A percentile compares a stretch with the other conserved stretches of the same genome.
Evolutionary conservation across 495 filamentous ascomycete genomes (phyloP).

Genomic region (Penicillium soppii): DNA sequence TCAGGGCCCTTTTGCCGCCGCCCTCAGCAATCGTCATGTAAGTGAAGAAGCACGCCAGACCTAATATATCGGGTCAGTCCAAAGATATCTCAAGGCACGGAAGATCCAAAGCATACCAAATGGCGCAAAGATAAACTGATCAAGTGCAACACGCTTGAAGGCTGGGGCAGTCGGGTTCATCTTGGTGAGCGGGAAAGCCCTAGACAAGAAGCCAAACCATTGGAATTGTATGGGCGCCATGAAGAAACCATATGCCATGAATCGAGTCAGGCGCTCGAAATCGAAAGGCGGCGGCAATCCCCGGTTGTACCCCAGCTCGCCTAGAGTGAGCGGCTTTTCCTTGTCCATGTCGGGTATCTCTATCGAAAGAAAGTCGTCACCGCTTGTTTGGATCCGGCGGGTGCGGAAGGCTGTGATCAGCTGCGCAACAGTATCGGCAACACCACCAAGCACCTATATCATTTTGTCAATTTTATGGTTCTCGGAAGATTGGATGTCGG

Average conservation of each 20-base stretch:
- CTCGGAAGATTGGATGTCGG: neutral
- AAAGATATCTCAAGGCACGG: neutral
- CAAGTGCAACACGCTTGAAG: slow-evolving; percentile 84
- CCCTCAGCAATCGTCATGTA: slow-evolving; percentile 97
- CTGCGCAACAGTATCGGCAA: slow-evolving; percentile 95
- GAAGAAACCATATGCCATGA: slow-evolving; percentile 94
- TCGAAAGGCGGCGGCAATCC: slow-evolving; percentile 81
- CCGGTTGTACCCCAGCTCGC: slow-evolving; percentile 67
- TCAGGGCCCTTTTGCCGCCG: slow-evolving; percentile 76
- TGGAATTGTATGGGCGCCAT: slow-evolving; percentile 97
- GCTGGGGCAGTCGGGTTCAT: slow-evolving; percentile 68
- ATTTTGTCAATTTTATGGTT: slow-evolving; percentile 11
- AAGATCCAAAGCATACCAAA: slow-evolving; percentile 56
- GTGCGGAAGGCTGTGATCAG: slow-evolving; percentile 80
- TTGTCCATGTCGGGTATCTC: slow-evolving; percentile 88
- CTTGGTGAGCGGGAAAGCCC: slow-evolving; percentile 81
- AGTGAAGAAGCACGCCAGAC: slow-evolving; percentile 85
- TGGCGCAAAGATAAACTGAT: slow-evolving; percentile 95
- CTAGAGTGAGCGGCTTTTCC: slow-evolving; percentile 67
- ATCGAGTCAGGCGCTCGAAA: slow-evolving; percentile 87
- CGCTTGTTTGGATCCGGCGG: slow-evolving; percentile 51
- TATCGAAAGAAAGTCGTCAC: slow-evolving; percentile 73
- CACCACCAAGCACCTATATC: slow-evolving; percentile 73
- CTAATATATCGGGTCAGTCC: slow-evolving; percentile 39
- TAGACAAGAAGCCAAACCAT: slow-evolving; percentile 90